Evolutionary conservation across 2,329 filamentous ascomycete species (phyloP), one percentile per base, ranked within the genome.

Genomic region (Diaporthe sp.): DNA sequence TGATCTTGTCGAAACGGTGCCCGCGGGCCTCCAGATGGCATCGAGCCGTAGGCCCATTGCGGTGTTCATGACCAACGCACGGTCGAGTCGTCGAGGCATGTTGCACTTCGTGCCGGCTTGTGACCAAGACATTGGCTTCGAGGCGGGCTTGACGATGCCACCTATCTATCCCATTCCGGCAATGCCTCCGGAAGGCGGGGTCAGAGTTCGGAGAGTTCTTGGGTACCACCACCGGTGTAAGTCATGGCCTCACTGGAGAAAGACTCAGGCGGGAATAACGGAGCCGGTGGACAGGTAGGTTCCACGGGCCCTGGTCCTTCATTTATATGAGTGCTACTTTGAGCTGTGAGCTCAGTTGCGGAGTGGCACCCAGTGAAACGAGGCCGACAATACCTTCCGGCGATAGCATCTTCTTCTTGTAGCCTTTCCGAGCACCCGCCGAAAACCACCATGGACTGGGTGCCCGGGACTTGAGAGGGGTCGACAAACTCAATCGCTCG

Each of bases 181-280:
- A 69, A 42, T 69, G 49, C 49, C 65, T 69, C 65, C 65, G 65
- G 65, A 42, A 39, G 65, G 65, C 49, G 65, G 65, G 65, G 65
- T 55, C 17, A 28, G 49, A 42, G 49, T 53, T 65, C 7, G 59
- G 42, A 34, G 42, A 34, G 34, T 7, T 49, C 10, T 9, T 69
- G 46, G 34, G 42, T 69, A 55, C 65, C n/a, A 55, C 65, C n/a
- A 69, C 49, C 46, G 17, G 46, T 42, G 9, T 42, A 69, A 55
- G n/a, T 42, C 65, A 69, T 42, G 22, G n/a, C 49, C 10, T n/a
- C 22, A 5, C 19, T 42, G 65, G 34, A 55, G 13, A 28, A 55
- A 68, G 7, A 39, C 34, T 39, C 46, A 53, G 28, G 65, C 65
- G 65, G 65, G 49, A 19, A 15, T 37, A 34, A 69, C 65, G 65